Evolutionary conservation across 352 stramenopile species (phyloP).

Genomic region (Phytophthora boehmeriae): DNA sequence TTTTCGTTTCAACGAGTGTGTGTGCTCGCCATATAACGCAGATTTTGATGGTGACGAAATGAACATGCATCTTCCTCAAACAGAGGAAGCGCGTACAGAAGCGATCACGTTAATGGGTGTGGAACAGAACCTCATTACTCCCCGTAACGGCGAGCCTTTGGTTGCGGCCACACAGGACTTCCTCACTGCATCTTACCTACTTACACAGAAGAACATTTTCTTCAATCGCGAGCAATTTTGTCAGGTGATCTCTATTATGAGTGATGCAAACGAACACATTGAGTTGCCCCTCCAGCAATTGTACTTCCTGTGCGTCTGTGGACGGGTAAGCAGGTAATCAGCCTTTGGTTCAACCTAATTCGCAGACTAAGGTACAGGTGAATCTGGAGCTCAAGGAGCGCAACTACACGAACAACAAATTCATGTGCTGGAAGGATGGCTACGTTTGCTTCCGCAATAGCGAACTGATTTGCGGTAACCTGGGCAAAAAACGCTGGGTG

Average conservation of each 20-base stretch:
- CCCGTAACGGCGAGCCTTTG: slow-evolving; percentile 97
- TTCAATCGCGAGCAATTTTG: slow-evolving; percentile 98
- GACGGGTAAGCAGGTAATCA: slow-evolving; percentile 99
- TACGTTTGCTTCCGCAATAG: slow-evolving; percentile 97
- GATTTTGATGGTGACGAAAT: slow-evolving; percentile 99
- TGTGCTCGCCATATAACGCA: slow-evolving; percentile 99
- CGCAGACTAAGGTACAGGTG: slow-evolving; percentile 74
- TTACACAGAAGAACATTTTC: slow-evolving; percentile 99
- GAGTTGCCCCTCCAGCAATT: slow-evolving; percentile 82
- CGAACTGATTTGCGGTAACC: slow-evolving; percentile 97
- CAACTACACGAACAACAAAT: slow-evolving; percentile 95
- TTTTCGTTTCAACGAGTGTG: slow-evolving; percentile 99
- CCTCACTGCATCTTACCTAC: slow-evolving; percentile 97
- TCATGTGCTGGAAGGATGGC: slow-evolving; percentile 98
- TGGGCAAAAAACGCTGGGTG: slow-evolving; percentile 98
- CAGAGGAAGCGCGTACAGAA: slow-evolving; percentile 97
- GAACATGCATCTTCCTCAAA: slow-evolving; percentile 99
- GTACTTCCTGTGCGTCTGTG: slow-evolving; percentile 89
- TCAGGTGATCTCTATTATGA: slow-evolving; percentile 94
- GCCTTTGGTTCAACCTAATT: slow-evolving; percentile 90
- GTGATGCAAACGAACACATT: slow-evolving; percentile 96
- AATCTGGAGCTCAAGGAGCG: slow-evolving; percentile 94
- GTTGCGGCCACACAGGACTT: slow-evolving; percentile 99
- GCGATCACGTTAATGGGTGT: slow-evolving; percentile 98
- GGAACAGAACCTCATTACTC: slow-evolving; percentile 97